Conservation (phyloP, 2,329 filamentous ascomycete genomes). For the Fusarium sp. region DNA sequence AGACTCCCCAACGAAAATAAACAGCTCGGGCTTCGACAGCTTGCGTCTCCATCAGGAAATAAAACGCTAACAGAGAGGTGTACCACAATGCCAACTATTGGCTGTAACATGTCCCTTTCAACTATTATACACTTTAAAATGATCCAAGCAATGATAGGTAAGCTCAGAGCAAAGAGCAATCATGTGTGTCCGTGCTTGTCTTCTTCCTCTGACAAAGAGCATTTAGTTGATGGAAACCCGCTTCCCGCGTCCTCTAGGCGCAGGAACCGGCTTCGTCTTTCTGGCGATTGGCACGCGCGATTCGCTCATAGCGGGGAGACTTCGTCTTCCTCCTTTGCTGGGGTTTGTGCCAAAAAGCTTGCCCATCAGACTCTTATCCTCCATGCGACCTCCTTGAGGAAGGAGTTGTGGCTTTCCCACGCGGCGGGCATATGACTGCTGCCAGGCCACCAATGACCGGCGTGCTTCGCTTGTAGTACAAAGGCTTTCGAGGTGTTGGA, state of each 20-base stretch:
- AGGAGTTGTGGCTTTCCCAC: constrained; percentile 51
- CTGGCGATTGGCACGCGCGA: constrained; percentile 9
- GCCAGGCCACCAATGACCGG: constrained; percentile 59
- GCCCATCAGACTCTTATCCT: constrained; percentile 41
- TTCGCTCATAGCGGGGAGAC: constrained; percentile 24
- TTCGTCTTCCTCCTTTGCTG: constrained; percentile 36
- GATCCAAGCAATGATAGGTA: neutral
- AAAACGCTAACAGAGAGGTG: constrained; percentile 4
- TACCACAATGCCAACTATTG: neutral
- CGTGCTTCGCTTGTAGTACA: constrained; percentile 60
- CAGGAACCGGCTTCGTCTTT: neutral
- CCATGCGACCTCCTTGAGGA: constrained; percentile 49
- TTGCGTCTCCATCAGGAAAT: neutral
- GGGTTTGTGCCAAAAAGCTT: constrained; percentile 41
- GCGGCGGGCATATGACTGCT: constrained; percentile 58
- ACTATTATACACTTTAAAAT: neutral
- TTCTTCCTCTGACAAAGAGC: neutral
- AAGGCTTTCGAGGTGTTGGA: constrained; percentile 56
- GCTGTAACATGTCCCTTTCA: constrained; percentile 9
- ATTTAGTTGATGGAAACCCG: constrained; percentile 28
- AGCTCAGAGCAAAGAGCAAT: neutral
- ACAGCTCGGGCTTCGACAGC: neutral
- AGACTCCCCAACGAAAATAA: neutral
- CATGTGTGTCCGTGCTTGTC: neutral
- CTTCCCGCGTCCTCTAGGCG: constrained; percentile 15